Percentiles rank a stretch among this genome's conserved stretches.
Conservation (phyloP, 1,284 basidiomycete genomes). For the Papiliotrema fonsecae region DNA sequence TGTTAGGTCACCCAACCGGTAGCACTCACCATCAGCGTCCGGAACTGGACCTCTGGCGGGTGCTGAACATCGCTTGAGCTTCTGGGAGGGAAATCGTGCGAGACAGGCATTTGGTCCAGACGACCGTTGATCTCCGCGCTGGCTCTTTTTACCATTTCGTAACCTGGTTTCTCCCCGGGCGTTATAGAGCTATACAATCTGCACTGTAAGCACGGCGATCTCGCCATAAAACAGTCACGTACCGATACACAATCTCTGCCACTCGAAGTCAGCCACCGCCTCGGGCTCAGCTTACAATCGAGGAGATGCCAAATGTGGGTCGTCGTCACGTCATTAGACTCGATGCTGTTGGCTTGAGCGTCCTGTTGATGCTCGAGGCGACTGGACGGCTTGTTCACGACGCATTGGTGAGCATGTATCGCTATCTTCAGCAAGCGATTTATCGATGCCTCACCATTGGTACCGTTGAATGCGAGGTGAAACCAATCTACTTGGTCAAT, state of each 20-base stretch:
- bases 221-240: too few species aligned
- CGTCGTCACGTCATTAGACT: background rate
- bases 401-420: background rate
- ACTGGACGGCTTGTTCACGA: background rate
- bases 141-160: background rate
- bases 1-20: background rate
- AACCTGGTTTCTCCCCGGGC: too few species aligned
- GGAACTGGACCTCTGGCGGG: background rate
- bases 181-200: too few species aligned
- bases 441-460: background rate
- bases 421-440: background rate
- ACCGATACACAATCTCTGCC: too few species aligned
- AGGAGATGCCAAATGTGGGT: background rate
- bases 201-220: too few species aligned
- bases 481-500: background rate
- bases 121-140: background rate
- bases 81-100: background rate
- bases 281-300: background rate
- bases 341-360: background rate
- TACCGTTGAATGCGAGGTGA: background rate
- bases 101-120: background rate
- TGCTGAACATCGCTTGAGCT: background rate
- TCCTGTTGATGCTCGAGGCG: background rate
- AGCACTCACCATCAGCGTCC: background rate
- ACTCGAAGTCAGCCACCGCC: background rate